Base-by-base conservation (phyloP, 352 stramenopile species). In the Pythium insidiosum region DNA sequence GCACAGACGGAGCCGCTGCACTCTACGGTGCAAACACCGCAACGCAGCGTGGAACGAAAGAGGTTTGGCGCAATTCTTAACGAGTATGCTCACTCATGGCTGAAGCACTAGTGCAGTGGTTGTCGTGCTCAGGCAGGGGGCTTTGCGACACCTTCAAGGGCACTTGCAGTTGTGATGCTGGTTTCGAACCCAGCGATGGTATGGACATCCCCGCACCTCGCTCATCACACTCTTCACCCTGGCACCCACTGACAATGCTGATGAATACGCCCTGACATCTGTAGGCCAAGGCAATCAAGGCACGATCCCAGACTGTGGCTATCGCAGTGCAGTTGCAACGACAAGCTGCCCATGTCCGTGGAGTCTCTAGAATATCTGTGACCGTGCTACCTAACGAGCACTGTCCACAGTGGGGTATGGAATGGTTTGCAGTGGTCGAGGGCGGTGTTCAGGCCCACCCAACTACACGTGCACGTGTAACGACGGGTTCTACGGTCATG, bases 161-260 rank as follows among this genome's bases (percentile, higher is more conserved):
- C 10, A 25, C 72, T 5, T 89, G 77, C 49, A 13, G 47, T 1
- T 89, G 77, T 19, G 52, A 63, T 29, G 3, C 57, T 1, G 66
- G 51, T 20, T 89, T 81, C 34, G 70, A 62, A 1, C 47, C 66
- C 5, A 87, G 77, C 30, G 53, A 89, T 39, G 77, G 76, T 86
- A 44, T 9, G 33, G 48, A 20, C 1, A 23, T 12, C 15, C 20
- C 55, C 19, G 6, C 12, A 11, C 11, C 6, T 28, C 7, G 5
- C 44, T 36, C 4, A 57, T 77, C 21, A 21, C 2, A 1, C n/a
- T n/a, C n/a, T n/a, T n/a, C n/a, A n/a, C n/a, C n/a, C n/a, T n/a
- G n/a, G n/a, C n/a, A n/a, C n/a, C n/a, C n/a, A n/a, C n/a, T n/a
- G n/a, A n/a, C n/a, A n/a, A n/a, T n/a, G n/a, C n/a, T 11, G 9